Conservation (phyloP, 1,139 yeast genomes). For the Yamadazyma diddensiae region DNA sequence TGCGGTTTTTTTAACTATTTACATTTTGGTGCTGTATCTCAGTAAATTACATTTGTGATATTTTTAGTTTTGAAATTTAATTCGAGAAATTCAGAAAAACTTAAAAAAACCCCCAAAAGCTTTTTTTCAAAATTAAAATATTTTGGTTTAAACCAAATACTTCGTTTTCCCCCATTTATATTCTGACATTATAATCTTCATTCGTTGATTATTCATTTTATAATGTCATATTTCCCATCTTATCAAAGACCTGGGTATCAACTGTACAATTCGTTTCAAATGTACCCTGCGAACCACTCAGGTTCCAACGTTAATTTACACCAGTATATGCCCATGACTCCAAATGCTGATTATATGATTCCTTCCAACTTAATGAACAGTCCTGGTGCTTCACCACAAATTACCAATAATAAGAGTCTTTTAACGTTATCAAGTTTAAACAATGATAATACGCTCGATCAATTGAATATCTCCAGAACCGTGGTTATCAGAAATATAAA, state of each 20-base stretch:
- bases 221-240: conserved; percentile 6
- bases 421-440: conserved; percentile 11
- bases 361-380: conserved; percentile 3
- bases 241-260: conserved; percentile 4
- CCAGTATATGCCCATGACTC: conserved; percentile 5
- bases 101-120: conserved; percentile 1
- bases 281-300: conserved; percentile 2
- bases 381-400: conserved; percentile 3
- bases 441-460: conserved; percentile 24
- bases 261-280: conserved; percentile 1
- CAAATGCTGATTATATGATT: conserved; percentile 6
- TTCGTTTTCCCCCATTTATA: not conserved
- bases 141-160: too few relatives aligned
- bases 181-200: not conserved
- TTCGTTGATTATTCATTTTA: not conserved
- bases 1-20: not conserved
- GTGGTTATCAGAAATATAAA: conserved; percentile 32
- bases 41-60: too few relatives aligned
- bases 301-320: conserved; percentile 2
- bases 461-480: conserved; percentile 37
- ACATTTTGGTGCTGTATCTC: too few relatives aligned
- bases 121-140: too few relatives aligned
- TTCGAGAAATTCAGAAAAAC: conserved; percentile 3
- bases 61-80: conserved; percentile 6
- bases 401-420: not conserved